Evolutionary conservation across 768 basidiomycete species (phyloP).

Genomic region (Termitomyces sp.): DNA sequence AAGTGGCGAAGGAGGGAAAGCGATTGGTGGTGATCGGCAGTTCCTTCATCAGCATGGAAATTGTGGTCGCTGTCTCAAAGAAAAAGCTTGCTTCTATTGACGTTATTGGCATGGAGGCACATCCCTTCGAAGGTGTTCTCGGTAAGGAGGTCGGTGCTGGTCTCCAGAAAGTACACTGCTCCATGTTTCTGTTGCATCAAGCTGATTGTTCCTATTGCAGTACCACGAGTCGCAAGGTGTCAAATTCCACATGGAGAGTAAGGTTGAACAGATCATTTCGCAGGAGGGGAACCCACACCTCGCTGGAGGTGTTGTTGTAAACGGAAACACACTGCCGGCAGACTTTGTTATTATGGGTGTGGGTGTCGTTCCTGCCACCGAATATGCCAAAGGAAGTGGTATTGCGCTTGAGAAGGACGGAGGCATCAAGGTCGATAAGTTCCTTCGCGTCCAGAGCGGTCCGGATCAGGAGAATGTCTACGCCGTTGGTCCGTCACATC

Average conservation of each 20-base stretch:
- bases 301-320: slow-evolving; percentile 63
- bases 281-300: slow-evolving; percentile 42
- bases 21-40: slow-evolving; percentile 78
- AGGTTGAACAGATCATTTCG: slow-evolving; percentile 63
- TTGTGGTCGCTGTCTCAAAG: slow-evolving; percentile 69
- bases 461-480: slow-evolving; percentile 47
- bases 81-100: slow-evolving; percentile 77
- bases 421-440: slow-evolving; percentile 72
- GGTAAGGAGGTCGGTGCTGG: slow-evolving; percentile 77
- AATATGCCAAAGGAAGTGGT: slow-evolving; percentile 68
- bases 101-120: slow-evolving; percentile 77
- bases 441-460: slow-evolving; percentile 49
- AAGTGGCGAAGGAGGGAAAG: slow-evolving; percentile 69
- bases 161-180: slow-evolving; percentile 55
- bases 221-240: slow-evolving; percentile 79
- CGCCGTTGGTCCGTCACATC: slow-evolving; percentile 50
- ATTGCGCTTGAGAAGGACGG: slow-evolving; percentile 70
- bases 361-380: slow-evolving; percentile 79
- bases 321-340: slow-evolving; percentile 57
- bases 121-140: slow-evolving; percentile 77
- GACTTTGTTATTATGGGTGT: slow-evolving; percentile 84
- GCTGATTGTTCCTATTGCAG: slow-evolving; percentile 25
- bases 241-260: slow-evolving; percentile 74
- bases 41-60: slow-evolving; percentile 90
- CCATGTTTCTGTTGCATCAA: not conserved